These are phyloP conservation scores for Orbilia blumenaviensis DNA, from an alignment of 2,329 filamentous ascomycete species.

Conservation along the genomic window DNA sequence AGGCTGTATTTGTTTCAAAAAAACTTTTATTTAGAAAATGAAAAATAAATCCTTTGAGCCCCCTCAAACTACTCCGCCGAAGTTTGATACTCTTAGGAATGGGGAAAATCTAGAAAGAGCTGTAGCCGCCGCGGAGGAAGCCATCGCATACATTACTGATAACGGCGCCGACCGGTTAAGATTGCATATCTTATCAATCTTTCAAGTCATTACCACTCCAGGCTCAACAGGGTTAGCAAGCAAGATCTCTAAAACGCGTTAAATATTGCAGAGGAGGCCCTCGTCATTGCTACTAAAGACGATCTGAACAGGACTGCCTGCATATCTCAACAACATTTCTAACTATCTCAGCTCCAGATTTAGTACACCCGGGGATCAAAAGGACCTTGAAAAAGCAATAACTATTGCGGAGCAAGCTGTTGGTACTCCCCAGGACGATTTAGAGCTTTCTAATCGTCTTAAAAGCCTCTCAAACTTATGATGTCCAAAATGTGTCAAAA, in stretches of 20 bases:
- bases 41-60: neutral
- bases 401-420: neutral
- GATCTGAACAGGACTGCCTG: too few species aligned
- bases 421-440: neutral
- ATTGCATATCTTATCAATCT: too few species aligned
- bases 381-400: neutral
- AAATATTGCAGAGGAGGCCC: too few species aligned
- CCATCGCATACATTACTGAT: neutral
- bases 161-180: neutral
- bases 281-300: too few species aligned
- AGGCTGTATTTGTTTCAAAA: neutral
- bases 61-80: neutral
- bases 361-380: neutral
- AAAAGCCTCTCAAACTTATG: neutral
- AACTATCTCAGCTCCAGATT: neutral
- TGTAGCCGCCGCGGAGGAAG: neutral
- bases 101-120: neutral
- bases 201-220: too few species aligned
- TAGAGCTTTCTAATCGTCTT: neutral
- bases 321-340: neutral
- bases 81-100: neutral
- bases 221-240: too few species aligned
- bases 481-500: too few species aligned
- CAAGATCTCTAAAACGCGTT: too few species aligned
- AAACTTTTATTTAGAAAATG: neutral